Base-by-base conservation (phyloP, 192 early-diverging fungal species). In the Coemansia sp. region DNA sequence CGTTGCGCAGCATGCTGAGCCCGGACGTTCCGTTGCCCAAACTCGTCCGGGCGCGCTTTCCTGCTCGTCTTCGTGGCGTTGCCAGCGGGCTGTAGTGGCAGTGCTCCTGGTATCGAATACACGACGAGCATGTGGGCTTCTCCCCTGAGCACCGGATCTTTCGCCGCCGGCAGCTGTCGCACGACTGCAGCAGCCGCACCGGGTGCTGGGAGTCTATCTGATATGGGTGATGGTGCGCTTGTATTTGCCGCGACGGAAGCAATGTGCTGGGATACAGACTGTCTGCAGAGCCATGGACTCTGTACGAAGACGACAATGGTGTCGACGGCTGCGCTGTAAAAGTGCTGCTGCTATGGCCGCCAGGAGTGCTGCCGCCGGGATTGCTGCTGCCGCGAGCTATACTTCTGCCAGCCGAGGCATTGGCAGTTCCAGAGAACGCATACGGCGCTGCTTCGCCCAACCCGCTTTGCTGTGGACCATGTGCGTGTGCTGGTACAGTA, bases 11-110 rank as follows among this genome's bases (percentile, higher is more conserved):
- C 40, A 42, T 42, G 11, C 40, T 42, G 15, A 9, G 40, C 11
- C 12, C 15, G 15, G 40, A 14, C 40, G 40, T n/a, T n/a, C 40
- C 40, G 15, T 42, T 42, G 40, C 15, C 40, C 40, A n/a, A n/a
- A n/a, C 40, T 42, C 8, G 40, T 42, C 15, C 40, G 6, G 3
- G 40, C 40, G 40, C 68, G 44, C 49, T 75, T 81, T 14, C 72
- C 73, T 8, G 53, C 63, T 7, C 78, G 73, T 20, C 78, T 46
- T n/a, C 72, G 56, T 12, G 78, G 78, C 15, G 69, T 75, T 2
- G 78, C 78, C 53, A 81, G 42, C 36, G 78, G 78, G 17, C 82
- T 83, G 67, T 83, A 83, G 46, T 79, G 75, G 72, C 82, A 83
- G 6, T 50, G 22, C 60, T 75, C 76, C 63, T 79, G 72, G 60